Percentiles rank a stretch among this genome's conserved stretches.
Evolutionary conservation across 441 rosid species (phyloP).

Genomic region (Oxalis stricta): DNA sequence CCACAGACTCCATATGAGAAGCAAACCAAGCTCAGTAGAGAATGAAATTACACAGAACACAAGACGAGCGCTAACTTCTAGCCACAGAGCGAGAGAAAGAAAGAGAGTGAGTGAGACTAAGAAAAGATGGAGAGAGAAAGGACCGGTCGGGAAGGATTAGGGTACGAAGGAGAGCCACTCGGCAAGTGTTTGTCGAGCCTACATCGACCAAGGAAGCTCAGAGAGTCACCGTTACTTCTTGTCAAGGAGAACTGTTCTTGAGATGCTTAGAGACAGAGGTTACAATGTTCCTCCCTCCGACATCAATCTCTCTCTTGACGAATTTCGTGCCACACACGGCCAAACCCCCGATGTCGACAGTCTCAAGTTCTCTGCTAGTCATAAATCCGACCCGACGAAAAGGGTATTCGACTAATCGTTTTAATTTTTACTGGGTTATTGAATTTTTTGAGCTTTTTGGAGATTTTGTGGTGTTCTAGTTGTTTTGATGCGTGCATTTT

Average conservation of each 20-base stretch:
- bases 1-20: no score
- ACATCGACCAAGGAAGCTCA: slow-evolving; percentile 38
- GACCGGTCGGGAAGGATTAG: slow-evolving; percentile 5
- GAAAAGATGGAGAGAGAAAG: slow-evolving; percentile 1
- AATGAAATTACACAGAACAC: no score
- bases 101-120: background rate
- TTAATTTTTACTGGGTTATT: background rate
- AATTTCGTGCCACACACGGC: slow-evolving; percentile 48
- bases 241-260: slow-evolving; percentile 52
- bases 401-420: slow-evolving; percentile 26
- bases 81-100: no score
- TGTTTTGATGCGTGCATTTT: no score
- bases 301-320: slow-evolving; percentile 43
- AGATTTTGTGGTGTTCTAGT: no score
- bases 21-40: no score
- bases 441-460: background rate
- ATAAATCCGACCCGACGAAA: slow-evolving; percentile 43
- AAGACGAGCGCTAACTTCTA: no score
- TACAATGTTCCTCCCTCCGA: slow-evolving; percentile 52
- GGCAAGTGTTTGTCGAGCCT: slow-evolving; percentile 39
- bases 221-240: slow-evolving; percentile 70
- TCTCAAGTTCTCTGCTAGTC: slow-evolving; percentile 45
- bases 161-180: slow-evolving; percentile 10
- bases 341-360: slow-evolving; percentile 52
- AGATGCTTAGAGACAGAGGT: slow-evolving; percentile 86